Percentiles rank a stretch among this genome's conserved stretches.
phyloP scores from a whole-genome alignment of 106 monocot species.

The Chionographis japonica region DNA sequence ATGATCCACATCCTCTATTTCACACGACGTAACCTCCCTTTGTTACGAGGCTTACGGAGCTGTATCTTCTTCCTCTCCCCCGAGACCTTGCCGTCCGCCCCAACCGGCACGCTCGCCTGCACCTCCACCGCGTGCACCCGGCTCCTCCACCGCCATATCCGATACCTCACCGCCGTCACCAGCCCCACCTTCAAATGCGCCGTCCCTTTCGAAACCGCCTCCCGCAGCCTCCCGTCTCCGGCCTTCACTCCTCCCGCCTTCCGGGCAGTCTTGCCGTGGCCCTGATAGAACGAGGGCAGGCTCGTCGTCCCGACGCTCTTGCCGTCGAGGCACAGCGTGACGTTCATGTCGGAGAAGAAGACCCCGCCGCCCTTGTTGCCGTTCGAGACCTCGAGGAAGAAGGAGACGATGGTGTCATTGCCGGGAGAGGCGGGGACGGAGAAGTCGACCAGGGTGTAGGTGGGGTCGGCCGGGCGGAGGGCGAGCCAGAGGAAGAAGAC shows the following conservation, averaged over 20 bases:
- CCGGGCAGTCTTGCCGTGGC: constrained; percentile 2
- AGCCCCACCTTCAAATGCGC: constrained; percentile 13
- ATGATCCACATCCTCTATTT: no score
- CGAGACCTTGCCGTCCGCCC: constrained; percentile 1
- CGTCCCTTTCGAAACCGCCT: not conserved
- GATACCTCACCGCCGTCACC: constrained; percentile 12
- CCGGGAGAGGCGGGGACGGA: constrained; percentile 3
- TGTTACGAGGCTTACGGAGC: not conserved
- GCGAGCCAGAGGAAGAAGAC: constrained; percentile 42
- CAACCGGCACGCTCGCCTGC: constrained; percentile 5
- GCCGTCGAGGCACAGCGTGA: constrained; percentile 9
- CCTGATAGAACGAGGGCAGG: constrained; percentile 8
- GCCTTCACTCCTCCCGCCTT: not conserved
- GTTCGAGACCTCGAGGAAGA: constrained; percentile 23
- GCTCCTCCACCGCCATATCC: constrained; percentile 17
- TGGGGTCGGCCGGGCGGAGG: constrained; percentile 25
- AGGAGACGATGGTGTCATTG: constrained; percentile 1
- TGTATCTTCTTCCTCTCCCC: constrained; percentile 1
- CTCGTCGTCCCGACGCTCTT: not conserved
- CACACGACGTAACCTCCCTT: no score
- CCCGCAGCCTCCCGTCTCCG: not conserved
- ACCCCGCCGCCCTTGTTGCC: constrained; percentile 21
- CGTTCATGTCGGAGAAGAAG: constrained; percentile 3
- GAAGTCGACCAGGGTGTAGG: constrained; percentile 26
- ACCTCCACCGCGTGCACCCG: not conserved